A percentile compares a stretch with the other conserved stretches of the same genome.
Conservation (phyloP, 2,329 filamentous ascomycete genomes). For the Exserohilum rostratum region DNA sequence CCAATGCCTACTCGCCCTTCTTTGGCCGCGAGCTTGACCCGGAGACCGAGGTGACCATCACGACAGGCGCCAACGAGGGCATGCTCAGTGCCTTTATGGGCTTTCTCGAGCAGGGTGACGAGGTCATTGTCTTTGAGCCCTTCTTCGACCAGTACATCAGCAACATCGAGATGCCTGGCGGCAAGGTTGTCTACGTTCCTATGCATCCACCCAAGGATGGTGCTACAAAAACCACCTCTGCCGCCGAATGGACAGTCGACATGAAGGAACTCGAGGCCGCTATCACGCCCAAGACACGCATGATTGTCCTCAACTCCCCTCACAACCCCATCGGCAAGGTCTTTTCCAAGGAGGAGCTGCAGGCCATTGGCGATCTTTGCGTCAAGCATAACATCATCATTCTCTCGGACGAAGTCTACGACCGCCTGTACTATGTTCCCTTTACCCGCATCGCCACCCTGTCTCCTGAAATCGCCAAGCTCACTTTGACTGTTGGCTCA, state of each 20-base stretch:
- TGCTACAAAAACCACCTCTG: conserved; percentile 77
- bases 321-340: conserved; percentile 98
- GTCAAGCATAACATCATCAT: conserved; percentile 95
- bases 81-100: conserved; percentile 99
- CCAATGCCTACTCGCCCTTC: conserved; percentile 87
- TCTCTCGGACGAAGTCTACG: conserved; percentile 76
- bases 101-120: conserved; percentile 91
- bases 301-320: conserved; percentile 89
- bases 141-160: conserved; percentile 99
- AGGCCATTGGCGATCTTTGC: conserved; percentile 84
- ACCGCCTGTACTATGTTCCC: conserved; percentile 91
- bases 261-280: conserved; percentile 80
- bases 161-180: conserved; percentile 98
- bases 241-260: conserved; percentile 86
- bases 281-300: conserved; percentile 87
- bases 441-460: conserved; percentile 92
- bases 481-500: conserved; percentile 92
- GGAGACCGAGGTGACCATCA: conserved; percentile 92
- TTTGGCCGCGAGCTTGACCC: conserved; percentile 84
- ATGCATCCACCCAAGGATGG: conserved; percentile 86
- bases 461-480: conserved; percentile 83
- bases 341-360: conserved; percentile 81
- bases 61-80: conserved; percentile 86
- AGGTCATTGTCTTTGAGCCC: conserved; percentile 97
- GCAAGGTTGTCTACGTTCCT: conserved; percentile 94